A percentile compares a stretch with the other conserved stretches of the same genome.
phyloP scores from a whole-genome alignment of 495 filamentous ascomycete species.

The Talaromyces nanjingensis region DNA sequence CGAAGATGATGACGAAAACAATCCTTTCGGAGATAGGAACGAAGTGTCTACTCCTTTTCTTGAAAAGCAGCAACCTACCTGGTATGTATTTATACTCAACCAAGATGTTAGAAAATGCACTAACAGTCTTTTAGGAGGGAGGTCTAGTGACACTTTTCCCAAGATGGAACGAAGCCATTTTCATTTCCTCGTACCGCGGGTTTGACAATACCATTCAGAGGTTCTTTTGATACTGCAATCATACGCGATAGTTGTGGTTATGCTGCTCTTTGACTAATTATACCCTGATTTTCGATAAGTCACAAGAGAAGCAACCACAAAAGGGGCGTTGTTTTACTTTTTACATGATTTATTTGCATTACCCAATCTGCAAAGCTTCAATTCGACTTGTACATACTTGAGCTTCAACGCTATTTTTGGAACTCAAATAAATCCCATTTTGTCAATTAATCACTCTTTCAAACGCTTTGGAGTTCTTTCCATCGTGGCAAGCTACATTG shows the following conservation, averaged over 20 bases:
- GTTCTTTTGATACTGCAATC: not conserved
- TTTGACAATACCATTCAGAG: not conserved
- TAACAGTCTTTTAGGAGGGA: not conserved
- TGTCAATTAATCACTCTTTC: not conserved
- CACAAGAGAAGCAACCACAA: not conserved
- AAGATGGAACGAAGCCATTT: not conserved
- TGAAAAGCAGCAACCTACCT: conserved; percentile 48
- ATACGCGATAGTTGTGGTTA: not conserved
- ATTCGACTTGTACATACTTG: not conserved
- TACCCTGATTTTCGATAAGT: not conserved
- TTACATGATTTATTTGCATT: not conserved
- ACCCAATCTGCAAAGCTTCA: not conserved
- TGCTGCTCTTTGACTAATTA: not conserved
- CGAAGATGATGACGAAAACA: conserved; percentile 58
- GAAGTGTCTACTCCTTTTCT: conserved; percentile 54
- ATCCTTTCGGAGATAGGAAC: conserved; percentile 75
- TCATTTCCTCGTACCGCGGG: not conserved
- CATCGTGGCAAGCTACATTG: not conserved
- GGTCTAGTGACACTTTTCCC: not conserved
- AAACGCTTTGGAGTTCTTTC: not conserved
- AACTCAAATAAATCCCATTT: not conserved
- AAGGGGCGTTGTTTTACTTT: not conserved
- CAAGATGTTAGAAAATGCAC: not conserved
- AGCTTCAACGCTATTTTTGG: not conserved
- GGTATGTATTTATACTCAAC: conserved; percentile 27